Conservation (phyloP, 1,139 yeast genomes). For the Yamadazyma diddensiae region DNA sequence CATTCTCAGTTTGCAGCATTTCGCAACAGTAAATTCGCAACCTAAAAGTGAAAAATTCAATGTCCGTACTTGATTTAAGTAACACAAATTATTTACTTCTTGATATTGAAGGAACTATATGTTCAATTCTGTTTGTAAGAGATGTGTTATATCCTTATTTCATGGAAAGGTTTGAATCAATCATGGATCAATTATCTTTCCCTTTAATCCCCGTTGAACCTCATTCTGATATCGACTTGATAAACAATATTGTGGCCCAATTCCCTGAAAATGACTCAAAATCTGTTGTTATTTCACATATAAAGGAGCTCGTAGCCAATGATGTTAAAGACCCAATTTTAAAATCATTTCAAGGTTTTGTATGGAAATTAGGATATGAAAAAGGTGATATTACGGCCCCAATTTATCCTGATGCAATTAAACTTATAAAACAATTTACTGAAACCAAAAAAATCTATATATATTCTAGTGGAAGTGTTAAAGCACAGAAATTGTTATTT, state of each 20-base stretch:
- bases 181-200: conserved; percentile 25
- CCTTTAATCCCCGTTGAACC: conserved; percentile 25
- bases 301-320: conserved; percentile 42
- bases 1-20: neutral
- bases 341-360: conserved; percentile 76
- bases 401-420: conserved; percentile 68
- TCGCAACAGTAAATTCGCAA: neutral
- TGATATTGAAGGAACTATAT: conserved; percentile 90
- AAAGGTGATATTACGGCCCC: conserved; percentile 77
- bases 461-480: conserved; percentile 89
- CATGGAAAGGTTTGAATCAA: conserved; percentile 26
- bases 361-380: conserved; percentile 81
- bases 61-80: neutral
- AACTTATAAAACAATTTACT: conserved; percentile 44
- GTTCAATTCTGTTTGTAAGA: conserved; percentile 86
- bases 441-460: conserved; percentile 48
- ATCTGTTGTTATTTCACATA: conserved; percentile 35
- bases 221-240: conserved; percentile 10
- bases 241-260: conserved; percentile 32
- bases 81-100: conserved; percentile 19
- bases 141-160: conserved; percentile 60
- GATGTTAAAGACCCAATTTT: conserved; percentile 79
- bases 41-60: neutral
- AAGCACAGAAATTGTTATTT: conserved; percentile 80
- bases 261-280: conserved; percentile 33